A percentile compares a stretch with the other conserved stretches of the same genome.
These are phyloP conservation scores for Immersiella caudata DNA, from an alignment of 495 filamentous ascomycete species.

Conservation along the genomic window DNA sequence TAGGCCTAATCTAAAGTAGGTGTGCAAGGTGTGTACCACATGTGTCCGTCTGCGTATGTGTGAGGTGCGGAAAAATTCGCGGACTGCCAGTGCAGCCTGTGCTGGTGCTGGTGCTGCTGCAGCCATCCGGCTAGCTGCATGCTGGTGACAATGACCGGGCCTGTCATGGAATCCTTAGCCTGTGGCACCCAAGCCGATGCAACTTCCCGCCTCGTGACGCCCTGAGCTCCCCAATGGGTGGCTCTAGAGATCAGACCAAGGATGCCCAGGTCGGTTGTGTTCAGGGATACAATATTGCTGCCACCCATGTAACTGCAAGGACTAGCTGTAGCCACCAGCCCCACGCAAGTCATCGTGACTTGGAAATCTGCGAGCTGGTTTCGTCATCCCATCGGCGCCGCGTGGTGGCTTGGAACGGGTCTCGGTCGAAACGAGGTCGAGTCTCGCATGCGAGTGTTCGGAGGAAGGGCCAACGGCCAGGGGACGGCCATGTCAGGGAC, in stretches of 20 bases:
- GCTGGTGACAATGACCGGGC: conserved; percentile 1
- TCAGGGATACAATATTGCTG: conserved; percentile 12
- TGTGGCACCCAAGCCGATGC: background rate
- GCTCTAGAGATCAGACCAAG: background rate
- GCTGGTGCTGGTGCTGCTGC: background rate
- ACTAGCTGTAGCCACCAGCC: too few relatives aligned
- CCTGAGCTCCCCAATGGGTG: background rate
- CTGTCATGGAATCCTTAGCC: background rate
- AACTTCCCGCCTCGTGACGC: background rate
- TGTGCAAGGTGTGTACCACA: background rate
- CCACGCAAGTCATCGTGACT: background rate
- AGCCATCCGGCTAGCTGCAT: background rate
- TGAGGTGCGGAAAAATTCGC: background rate
- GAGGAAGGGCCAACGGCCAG: background rate
- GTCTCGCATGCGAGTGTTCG: background rate
- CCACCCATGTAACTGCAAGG: background rate
- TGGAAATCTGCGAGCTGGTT: background rate
- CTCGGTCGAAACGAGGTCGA: background rate
- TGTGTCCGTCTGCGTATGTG: background rate
- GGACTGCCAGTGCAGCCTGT: background rate
- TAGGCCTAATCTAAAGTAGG: background rate
- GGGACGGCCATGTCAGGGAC: background rate
- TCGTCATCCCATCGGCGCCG: background rate
- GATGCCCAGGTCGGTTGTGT: conserved; percentile 5
- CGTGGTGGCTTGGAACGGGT: background rate